Conservation (phyloP, 805 yeast genomes). For the Candida pseudoglaebosa region DNA sequence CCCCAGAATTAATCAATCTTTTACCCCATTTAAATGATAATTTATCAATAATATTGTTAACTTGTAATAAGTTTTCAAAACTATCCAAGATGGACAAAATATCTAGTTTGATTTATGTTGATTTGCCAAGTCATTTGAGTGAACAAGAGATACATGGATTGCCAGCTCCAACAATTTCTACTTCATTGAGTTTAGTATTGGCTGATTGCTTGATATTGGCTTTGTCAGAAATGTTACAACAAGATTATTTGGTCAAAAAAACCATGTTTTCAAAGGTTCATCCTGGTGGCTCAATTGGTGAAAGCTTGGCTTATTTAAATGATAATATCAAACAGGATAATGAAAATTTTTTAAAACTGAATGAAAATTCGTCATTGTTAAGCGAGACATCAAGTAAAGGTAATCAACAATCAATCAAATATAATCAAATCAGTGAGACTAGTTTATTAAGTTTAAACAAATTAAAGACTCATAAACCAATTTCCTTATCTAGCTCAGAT, state of each 20-base stretch:
- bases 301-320: conserved; percentile 32
- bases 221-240: conserved; percentile 60
- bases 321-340: conserved; percentile 14
- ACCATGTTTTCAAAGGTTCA: conserved; percentile 65
- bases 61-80: conserved; percentile 56
- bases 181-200: conserved; percentile 69
- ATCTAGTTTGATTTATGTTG: conserved; percentile 54
- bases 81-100: conserved; percentile 51
- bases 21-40: conserved; percentile 53
- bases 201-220: conserved; percentile 80
- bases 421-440: conserved; percentile 3
- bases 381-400: conserved; percentile 8
- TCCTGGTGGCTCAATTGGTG: conserved; percentile 91
- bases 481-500: conserved; percentile 18
- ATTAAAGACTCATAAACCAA: conserved; percentile 6
- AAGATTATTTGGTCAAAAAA: conserved; percentile 51
- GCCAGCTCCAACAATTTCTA: conserved; percentile 84
- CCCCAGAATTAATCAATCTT: conserved; percentile 65
- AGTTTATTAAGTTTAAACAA: conserved; percentile 14
- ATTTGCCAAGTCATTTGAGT: conserved; percentile 50
- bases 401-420: neutral
- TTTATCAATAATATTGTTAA: conserved; percentile 57
- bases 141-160: conserved; percentile 71
- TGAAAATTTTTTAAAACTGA: conserved; percentile 5
- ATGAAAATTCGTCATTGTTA: conserved; percentile 12